These are phyloP conservation scores for Benincasa hispida DNA, from an alignment of 306 rosid species.

Conservation along the genomic window DNA sequence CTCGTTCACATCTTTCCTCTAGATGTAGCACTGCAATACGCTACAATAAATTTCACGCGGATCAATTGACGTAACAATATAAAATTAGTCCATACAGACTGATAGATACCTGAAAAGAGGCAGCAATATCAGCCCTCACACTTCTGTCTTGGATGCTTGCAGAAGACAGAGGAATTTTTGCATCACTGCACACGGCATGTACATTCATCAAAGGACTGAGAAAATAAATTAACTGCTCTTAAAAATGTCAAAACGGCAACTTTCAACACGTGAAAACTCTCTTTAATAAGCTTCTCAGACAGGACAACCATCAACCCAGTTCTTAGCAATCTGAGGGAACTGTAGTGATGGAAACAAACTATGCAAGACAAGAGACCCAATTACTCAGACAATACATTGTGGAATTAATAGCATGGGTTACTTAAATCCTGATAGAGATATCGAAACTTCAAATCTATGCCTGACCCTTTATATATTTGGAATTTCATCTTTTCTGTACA, in stretches of 20 bases:
- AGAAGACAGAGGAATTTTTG: slow-evolving; percentile 55
- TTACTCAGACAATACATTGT: neutral
- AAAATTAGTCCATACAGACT: slow-evolving; percentile 6
- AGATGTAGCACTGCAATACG: slow-evolving; percentile 85
- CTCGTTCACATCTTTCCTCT: slow-evolving; percentile 88
- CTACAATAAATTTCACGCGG: slow-evolving; percentile 26
- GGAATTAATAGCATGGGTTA: neutral
- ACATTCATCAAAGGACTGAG: slow-evolving; percentile 11
- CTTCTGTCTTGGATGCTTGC: slow-evolving; percentile 56
- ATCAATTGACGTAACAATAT: neutral
- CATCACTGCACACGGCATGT: slow-evolving; percentile 42
- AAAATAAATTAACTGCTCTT: neutral
- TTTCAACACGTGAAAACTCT: neutral
- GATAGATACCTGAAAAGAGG: slow-evolving; percentile 81
- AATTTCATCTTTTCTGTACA: neutral
- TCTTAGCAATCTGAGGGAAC: neutral
- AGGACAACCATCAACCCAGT: neutral
- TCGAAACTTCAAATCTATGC: neutral
- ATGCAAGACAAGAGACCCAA: slow-evolving; percentile 6
- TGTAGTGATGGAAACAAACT: neutral
- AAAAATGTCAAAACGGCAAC: neutral
- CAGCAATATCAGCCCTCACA: slow-evolving; percentile 87
- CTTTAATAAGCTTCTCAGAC: neutral
- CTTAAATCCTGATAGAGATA: neutral
- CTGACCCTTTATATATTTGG: neutral